Evolutionary conservation across 306 rosid species (phyloP).

Genomic region (Lathyrus aphaca): DNA sequence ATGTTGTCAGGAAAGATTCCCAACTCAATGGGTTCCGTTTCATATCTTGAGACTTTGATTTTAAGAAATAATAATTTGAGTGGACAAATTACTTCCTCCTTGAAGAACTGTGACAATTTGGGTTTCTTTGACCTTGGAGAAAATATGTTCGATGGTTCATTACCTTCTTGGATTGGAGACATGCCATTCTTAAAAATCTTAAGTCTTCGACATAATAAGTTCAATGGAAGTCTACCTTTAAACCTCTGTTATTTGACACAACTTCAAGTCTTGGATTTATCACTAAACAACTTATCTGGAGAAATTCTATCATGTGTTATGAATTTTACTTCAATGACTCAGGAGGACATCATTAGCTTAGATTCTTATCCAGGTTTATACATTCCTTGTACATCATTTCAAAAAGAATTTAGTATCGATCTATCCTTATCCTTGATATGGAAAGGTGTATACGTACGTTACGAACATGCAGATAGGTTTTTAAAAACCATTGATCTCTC

Average conservation of each 20-base stretch:
- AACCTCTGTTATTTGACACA: not conserved
- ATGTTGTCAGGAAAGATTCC: not conserved
- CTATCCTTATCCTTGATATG: no score
- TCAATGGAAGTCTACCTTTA: slow-evolving; percentile 14
- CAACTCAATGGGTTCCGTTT: no score
- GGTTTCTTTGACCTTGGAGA: not conserved
- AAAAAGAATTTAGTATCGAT: no score
- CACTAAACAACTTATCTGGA: not conserved
- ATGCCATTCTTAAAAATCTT: not conserved
- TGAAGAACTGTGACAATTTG: not conserved
- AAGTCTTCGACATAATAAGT: not conserved
- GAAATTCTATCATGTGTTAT: not conserved
- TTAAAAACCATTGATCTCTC: no score
- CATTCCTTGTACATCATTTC: no score
- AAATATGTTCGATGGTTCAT: slow-evolving; percentile 15
- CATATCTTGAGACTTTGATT: not conserved
- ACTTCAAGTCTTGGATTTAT: not conserved
- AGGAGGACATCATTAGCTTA: rapidly evolving
- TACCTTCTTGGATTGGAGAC: no score
- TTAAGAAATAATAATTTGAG: not conserved
- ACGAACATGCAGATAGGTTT: no score
- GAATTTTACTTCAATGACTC: not conserved
- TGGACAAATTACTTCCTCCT: not conserved
- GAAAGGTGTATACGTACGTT: no score
- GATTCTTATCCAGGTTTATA: no score